A percentile compares a stretch with the other conserved stretches of the same genome.
Conservation (phyloP, 495 filamentous ascomycete species). For the Hyaloscypha bicolor region DNA sequence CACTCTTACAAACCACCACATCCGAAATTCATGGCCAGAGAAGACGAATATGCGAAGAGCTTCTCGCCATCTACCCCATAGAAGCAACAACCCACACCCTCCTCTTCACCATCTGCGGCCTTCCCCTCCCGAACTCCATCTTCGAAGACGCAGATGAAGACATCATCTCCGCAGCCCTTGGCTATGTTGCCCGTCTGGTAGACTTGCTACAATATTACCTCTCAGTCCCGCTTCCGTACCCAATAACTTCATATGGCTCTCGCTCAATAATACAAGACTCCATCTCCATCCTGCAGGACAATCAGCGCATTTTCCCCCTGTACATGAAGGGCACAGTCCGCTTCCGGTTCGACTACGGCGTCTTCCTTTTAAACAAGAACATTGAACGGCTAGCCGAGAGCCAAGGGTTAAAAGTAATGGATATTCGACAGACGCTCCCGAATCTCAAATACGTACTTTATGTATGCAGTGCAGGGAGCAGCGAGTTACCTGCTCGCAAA, state of each 20-base stretch:
- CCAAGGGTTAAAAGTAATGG: constrained; percentile 75
- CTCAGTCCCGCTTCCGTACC: constrained; percentile 76
- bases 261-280: constrained; percentile 78
- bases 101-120: constrained; percentile 73
- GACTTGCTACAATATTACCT: constrained; percentile 84
- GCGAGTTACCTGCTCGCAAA: constrained; percentile 78
- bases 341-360: constrained; percentile 91
- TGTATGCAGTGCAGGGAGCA: constrained; percentile 74
- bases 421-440: constrained; percentile 87
- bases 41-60: constrained; percentile 81
- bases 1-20: constrained; percentile 56
- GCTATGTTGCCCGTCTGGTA: constrained; percentile 76
- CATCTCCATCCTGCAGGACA: constrained; percentile 65
- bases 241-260: constrained; percentile 70
- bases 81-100: constrained; percentile 63
- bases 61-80: constrained; percentile 78
- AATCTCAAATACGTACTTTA: constrained; percentile 94
- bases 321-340: constrained; percentile 74
- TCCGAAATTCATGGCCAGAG: constrained; percentile 76
- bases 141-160: constrained; percentile 66
- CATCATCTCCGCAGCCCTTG: constrained; percentile 77
- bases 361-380: constrained; percentile 92
- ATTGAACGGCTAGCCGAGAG: constrained; percentile 81
- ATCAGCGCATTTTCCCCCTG: constrained; percentile 75
- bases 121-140: constrained; percentile 76